These are phyloP conservation scores for Corinectria fuckeliana DNA, from an alignment of 2,329 filamentous ascomycete genomes.

Conservation along the genomic window DNA sequence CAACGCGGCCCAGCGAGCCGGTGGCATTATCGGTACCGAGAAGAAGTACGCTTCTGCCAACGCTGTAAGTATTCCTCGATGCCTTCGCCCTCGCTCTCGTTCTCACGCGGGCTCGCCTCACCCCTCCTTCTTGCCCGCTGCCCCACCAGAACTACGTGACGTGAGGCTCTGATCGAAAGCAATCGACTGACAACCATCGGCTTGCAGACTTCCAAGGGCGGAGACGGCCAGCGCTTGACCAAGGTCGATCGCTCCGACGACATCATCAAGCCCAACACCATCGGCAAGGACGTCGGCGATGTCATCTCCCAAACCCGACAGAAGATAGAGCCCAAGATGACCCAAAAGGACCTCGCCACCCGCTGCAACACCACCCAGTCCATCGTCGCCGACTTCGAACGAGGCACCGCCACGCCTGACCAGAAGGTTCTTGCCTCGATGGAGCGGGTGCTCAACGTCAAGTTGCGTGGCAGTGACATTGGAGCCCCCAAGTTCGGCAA, in stretches of 20 bases:
- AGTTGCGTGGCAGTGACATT: conserved; percentile 85
- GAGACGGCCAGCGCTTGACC: conserved; percentile 91
- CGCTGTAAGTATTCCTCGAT: conserved; percentile 48
- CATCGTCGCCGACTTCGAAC: conserved; percentile 85
- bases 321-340: conserved; percentile 91
- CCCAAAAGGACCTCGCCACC: conserved; percentile 85
- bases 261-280: conserved; percentile 95
- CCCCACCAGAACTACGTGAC: conserved; percentile 1
- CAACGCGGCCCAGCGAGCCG: conserved; percentile 87
- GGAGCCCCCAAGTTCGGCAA: conserved; percentile 83
- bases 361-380: conserved; percentile 87
- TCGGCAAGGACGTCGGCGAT: conserved; percentile 80
- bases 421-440: conserved; percentile 81
- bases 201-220: conserved; percentile 34
- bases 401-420: conserved; percentile 77
- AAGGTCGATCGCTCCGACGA: conserved; percentile 98
- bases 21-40: conserved; percentile 80
- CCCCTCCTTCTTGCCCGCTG: background rate
- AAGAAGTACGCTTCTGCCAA: conserved; percentile 89
- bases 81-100: background rate
- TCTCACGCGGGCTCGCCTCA: conserved; percentile 1
- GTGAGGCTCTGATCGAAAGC: background rate
- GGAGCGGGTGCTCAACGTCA: conserved; percentile 86
- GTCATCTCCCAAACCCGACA: conserved; percentile 82
- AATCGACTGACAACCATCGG: conserved; percentile 23